These are phyloP conservation scores for Psilocybe azurescens DNA, from an alignment of 768 basidiomycete species.

Conservation along the genomic window DNA sequence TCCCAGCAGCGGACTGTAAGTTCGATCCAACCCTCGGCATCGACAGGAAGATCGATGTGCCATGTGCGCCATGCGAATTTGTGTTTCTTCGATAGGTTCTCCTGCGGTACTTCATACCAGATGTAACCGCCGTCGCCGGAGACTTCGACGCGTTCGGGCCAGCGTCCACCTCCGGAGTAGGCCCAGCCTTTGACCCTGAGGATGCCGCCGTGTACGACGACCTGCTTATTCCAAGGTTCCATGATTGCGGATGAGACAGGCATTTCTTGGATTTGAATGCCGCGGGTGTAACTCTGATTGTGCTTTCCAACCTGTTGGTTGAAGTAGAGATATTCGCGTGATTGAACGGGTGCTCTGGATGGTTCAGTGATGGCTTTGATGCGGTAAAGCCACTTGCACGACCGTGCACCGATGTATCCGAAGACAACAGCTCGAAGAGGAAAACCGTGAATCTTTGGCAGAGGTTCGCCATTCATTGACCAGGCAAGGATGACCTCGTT, in stretches of 20 bases:
- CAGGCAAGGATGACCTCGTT: conserved; percentile 22
- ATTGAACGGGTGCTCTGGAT: conserved; percentile 18
- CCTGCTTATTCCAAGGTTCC: conserved; percentile 21
- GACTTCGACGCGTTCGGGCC: conserved; percentile 23
- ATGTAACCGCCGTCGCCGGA: conserved; percentile 19
- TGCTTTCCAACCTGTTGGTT: conserved; percentile 23
- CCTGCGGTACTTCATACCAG: conserved; percentile 20
- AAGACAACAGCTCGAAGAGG: conserved; percentile 19
- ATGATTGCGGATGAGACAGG: conserved; percentile 22
- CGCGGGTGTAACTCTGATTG: conserved; percentile 16
- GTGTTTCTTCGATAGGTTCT: conserved; percentile 19
- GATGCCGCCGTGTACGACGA: conserved; percentile 18
- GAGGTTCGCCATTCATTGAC: conserved; percentile 22
- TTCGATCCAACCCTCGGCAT: conserved; percentile 21
- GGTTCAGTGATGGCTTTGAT: conserved; percentile 21
- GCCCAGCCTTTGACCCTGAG: conserved; percentile 18
- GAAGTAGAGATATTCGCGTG: conserved; percentile 21
- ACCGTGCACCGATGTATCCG: conserved; percentile 20
- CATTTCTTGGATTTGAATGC: conserved; percentile 21
- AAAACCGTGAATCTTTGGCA: conserved; percentile 21
- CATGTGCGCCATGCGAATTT: conserved; percentile 20
- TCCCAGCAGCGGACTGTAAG: conserved; percentile 21
- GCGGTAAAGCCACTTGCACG: conserved; percentile 21
- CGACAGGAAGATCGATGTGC: conserved; percentile 19
- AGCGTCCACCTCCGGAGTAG: conserved; percentile 20